A percentile compares a stretch with the other conserved stretches of the same genome.
phyloP scores from a whole-genome alignment of 768 basidiomycete genomes.

The Neoboletus brunneissimus region DNA sequence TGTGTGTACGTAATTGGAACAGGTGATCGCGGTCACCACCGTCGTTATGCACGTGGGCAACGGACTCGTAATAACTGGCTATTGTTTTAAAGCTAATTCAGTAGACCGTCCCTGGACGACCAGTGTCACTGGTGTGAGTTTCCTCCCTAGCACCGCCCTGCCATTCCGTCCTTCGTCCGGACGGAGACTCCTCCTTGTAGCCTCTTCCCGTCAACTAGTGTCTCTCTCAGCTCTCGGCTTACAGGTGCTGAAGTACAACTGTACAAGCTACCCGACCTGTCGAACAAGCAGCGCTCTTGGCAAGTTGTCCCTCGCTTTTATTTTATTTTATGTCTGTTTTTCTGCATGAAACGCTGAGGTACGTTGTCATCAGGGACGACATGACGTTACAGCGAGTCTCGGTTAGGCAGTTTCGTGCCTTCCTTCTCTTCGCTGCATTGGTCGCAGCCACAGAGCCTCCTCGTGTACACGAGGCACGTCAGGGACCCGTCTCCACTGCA shows the following conservation, averaged over 20 bases:
- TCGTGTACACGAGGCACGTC: slow-evolving; percentile 21
- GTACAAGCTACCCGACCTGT: neutral
- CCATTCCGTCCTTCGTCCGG: neutral
- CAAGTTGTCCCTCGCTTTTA: neutral
- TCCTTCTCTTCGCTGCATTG: slow-evolving; percentile 8
- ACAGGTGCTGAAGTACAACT: neutral
- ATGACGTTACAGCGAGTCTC: slow-evolving; percentile 13
- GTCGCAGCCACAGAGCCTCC: slow-evolving; percentile 14
- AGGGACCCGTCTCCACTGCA: slow-evolving; percentile 12
- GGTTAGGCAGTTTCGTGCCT: slow-evolving; percentile 6
- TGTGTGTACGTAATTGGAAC: neutral
- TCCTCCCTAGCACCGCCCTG: slow-evolving; percentile 1
- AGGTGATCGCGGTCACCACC: neutral
- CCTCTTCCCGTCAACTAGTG: neutral
- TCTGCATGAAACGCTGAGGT: neutral
- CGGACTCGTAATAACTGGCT: neutral
- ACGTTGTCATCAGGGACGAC: neutral
- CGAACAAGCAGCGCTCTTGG: neutral
- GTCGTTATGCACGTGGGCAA: slow-evolving; percentile 17
- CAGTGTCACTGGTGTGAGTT: neutral
- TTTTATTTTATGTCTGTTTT: neutral
- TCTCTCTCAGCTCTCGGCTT: neutral
- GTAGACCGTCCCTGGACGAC: neutral
- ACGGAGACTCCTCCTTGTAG: neutral
- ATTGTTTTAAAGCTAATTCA: slow-evolving; percentile 7